Percentiles rank a stretch among this genome's conserved stretches.
Evolutionary conservation across 768 basidiomycete genomes (phyloP).

Genomic region (Stropharia rugosoannulata): DNA sequence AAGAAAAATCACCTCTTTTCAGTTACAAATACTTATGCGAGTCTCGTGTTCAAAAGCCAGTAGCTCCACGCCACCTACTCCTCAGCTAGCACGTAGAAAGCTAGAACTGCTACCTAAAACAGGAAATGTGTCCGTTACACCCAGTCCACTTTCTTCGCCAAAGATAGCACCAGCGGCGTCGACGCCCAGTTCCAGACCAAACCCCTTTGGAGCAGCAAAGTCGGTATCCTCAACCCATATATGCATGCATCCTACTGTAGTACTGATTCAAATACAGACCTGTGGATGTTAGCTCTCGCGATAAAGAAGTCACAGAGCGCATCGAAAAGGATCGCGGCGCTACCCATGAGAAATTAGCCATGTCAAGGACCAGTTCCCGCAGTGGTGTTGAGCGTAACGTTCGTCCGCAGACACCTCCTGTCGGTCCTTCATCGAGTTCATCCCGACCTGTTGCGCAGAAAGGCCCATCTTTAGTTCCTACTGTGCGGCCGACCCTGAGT

Average conservation of each 20-base stretch:
- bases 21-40: slow-evolving; percentile 8
- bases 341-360: slow-evolving; percentile 48
- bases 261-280: slow-evolving; percentile 49
- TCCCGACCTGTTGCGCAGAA: slow-evolving; percentile 28
- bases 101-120: slow-evolving; percentile 86
- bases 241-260: background rate
- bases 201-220: slow-evolving; percentile 89
- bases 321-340: slow-evolving; percentile 67
- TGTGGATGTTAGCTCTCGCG: slow-evolving; percentile 77
- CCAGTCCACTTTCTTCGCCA: slow-evolving; percentile 79
- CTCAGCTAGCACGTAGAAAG: slow-evolving; percentile 75
- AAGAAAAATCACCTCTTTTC: slow-evolving; percentile 23
- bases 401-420: slow-evolving; percentile 32
- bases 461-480: slow-evolving; percentile 37
- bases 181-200: slow-evolving; percentile 45
- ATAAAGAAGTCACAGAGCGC: slow-evolving; percentile 72
- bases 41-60: slow-evolving; percentile 40
- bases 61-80: slow-evolving; percentile 78
- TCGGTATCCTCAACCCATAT: slow-evolving; percentile 29
- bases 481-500: slow-evolving; percentile 71
- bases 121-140: slow-evolving; percentile 58
- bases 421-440: slow-evolving; percentile 26
- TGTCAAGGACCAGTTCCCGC: slow-evolving; percentile 54
- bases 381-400: slow-evolving; percentile 46
- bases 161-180: slow-evolving; percentile 54